Conservation (phyloP, 345 rosid species). For the Mangifera indica region DNA sequence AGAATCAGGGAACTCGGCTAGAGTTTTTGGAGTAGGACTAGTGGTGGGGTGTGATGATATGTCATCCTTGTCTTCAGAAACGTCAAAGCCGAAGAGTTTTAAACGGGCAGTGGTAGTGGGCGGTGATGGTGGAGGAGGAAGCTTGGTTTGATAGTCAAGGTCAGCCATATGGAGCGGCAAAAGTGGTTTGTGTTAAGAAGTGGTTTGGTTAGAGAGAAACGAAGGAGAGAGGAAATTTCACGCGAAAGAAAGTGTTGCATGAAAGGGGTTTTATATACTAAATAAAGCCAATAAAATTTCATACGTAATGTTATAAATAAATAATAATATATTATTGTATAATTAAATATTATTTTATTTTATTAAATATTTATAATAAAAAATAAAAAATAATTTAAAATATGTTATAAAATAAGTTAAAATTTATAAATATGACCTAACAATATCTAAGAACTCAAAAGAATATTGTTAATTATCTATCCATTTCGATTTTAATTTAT, state of each 20-base stretch:
- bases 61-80: constrained; percentile 63
- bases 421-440: too few relatives aligned
- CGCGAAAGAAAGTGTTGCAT: constrained; percentile 33
- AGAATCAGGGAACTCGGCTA: constrained; percentile 32
- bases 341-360: too few relatives aligned
- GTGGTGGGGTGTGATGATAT: constrained; percentile 23
- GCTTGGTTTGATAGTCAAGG: constrained; percentile 40
- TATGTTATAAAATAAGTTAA: too few relatives aligned
- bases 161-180: not conserved
- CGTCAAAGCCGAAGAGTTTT: constrained; percentile 86
- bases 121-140: constrained; percentile 20
- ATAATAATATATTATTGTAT: too few relatives aligned
- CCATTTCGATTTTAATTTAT: too few relatives aligned
- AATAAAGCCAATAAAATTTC: too few relatives aligned
- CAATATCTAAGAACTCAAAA: too few relatives aligned
- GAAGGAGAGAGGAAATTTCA: constrained; percentile 6
- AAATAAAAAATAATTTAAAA: too few relatives aligned
- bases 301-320: too few relatives aligned
- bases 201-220: not conserved
- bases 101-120: constrained; percentile 41
- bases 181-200: too few relatives aligned
- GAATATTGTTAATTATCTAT: too few relatives aligned
- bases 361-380: too few relatives aligned
- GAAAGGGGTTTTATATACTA: constrained; percentile 44
- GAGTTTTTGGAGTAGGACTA: not conserved